Conservation (phyloP, 805 yeast species). For the Wickerhamiella siamensis region DNA sequence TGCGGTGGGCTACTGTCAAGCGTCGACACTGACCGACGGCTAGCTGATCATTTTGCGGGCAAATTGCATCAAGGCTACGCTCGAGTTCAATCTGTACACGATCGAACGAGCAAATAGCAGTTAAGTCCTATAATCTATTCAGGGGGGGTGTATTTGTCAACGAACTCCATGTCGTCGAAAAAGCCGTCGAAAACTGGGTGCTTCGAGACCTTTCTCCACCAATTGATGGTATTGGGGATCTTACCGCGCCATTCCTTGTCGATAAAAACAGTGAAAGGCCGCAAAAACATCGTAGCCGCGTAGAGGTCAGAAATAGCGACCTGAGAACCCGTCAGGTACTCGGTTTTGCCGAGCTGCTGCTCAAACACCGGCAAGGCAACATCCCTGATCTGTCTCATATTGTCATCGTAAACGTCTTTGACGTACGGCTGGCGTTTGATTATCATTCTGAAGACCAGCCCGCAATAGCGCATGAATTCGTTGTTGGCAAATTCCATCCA, state of each 20-base stretch:
- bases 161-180: constrained; percentile 40
- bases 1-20: constrained; percentile 84
- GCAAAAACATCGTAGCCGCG: constrained; percentile 34
- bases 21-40: constrained; percentile 71
- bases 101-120: constrained; percentile 4
- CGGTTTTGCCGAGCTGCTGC: constrained; percentile 40
- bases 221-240: constrained; percentile 52
- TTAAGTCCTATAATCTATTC: background rate
- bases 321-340: constrained; percentile 59
- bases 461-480: constrained; percentile 41
- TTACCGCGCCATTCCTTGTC: constrained; percentile 50
- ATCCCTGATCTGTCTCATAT: constrained; percentile 27
- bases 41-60: constrained; percentile 83
- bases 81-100: constrained; percentile 46
- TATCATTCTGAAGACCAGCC: constrained; percentile 43
- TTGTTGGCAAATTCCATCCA: constrained; percentile 68
- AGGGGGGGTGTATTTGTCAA: constrained; percentile 37
- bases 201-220: constrained; percentile 45
- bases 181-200: constrained; percentile 36
- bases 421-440: constrained; percentile 59
- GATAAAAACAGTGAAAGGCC: constrained; percentile 45
- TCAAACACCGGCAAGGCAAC: constrained; percentile 17
- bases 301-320: constrained; percentile 52
- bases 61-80: constrained; percentile 76
- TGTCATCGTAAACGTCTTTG: constrained; percentile 49